Evolutionary conservation across 1,284 basidiomycete genomes (phyloP).

Genomic region (Boletus semigastroideus): DNA sequence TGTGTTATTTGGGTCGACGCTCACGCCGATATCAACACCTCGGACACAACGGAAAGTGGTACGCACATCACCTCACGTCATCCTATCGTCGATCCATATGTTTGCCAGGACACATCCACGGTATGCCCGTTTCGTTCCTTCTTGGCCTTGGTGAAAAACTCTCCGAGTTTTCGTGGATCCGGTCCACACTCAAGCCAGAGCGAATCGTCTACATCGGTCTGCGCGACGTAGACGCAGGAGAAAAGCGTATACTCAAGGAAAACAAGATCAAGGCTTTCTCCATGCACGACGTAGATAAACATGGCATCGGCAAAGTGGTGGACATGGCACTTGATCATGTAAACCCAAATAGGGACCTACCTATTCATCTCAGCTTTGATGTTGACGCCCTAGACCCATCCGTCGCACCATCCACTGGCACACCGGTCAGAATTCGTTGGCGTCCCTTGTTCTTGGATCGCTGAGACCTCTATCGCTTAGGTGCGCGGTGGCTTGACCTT

Average conservation of each 20-base stretch:
- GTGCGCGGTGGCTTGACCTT: slow-evolving; percentile 96
- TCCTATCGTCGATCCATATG: slow-evolving; percentile 3
- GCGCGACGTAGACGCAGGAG: slow-evolving; percentile 89
- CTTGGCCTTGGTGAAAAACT: slow-evolving; percentile 63
- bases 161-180: slow-evolving; percentile 79
- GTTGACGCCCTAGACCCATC: slow-evolving; percentile 93
- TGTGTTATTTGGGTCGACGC: slow-evolving; percentile 95
- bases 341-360: slow-evolving; percentile 79
- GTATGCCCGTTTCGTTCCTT: slow-evolving; percentile 97
- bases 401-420: slow-evolving; percentile 95
- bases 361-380: slow-evolving; percentile 96
- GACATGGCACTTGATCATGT: slow-evolving; percentile 96
- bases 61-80: slow-evolving; percentile 14
- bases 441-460: background rate
- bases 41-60: slow-evolving; percentile 81
- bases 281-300: slow-evolving; percentile 98
- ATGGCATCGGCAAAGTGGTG: slow-evolving; percentile 93
- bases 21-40: slow-evolving; percentile 95
- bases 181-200: slow-evolving; percentile 69
- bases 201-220: slow-evolving; percentile 93
- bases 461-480: slow-evolving; percentile 33
- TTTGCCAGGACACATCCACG: slow-evolving; percentile 86
- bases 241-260: slow-evolving; percentile 86
- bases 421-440: slow-evolving; percentile 58
- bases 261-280: slow-evolving; percentile 92